phyloP scores from a whole-genome alignment of 768 basidiomycete species.

The Suillus cothurnatus region DNA sequence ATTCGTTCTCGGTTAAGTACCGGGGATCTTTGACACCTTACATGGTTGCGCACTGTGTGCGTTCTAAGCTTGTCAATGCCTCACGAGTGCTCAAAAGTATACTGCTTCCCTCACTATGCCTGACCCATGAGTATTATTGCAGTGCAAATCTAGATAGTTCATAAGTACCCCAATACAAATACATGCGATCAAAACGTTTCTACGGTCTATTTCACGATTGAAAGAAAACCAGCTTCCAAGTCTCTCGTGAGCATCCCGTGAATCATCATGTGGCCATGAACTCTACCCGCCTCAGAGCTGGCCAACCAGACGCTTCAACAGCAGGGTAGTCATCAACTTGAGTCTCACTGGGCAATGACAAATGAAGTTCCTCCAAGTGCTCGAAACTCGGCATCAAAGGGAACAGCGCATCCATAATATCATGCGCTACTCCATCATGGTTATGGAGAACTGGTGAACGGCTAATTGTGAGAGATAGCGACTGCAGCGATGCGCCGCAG shows the following conservation, averaged over 20 bases:
- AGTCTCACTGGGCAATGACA: slow-evolving; percentile 2
- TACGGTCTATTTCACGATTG: not conserved
- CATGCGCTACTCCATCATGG: slow-evolving; percentile 2
- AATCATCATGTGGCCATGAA: slow-evolving; percentile 5
- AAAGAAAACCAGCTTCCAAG: not conserved
- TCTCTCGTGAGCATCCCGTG: not conserved
- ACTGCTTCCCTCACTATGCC: slow-evolving; percentile 47
- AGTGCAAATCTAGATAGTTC: slow-evolving; percentile 16
- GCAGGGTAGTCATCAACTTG: not conserved
- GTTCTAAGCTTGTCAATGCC: not conserved
- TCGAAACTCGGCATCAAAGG: slow-evolving; percentile 7
- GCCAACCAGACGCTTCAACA: slow-evolving; percentile 5
- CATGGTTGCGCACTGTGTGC: not conserved
- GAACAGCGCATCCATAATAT: slow-evolving; percentile 6
- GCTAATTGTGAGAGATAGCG: slow-evolving; percentile 4
- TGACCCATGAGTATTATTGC: slow-evolving; percentile 35
- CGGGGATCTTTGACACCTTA: not conserved
- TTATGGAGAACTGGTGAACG: slow-evolving; percentile 5
- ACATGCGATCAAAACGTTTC: not conserved
- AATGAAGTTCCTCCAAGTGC: slow-evolving; percentile 6
- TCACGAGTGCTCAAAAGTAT: slow-evolving; percentile 24
- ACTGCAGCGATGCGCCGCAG: not conserved
- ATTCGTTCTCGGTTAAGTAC: not conserved
- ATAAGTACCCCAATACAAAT: slow-evolving; percentile 13
- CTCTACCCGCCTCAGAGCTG: not conserved